A percentile compares a stretch with the other conserved stretches of the same genome.
Evolutionary conservation across 2,329 filamentous ascomycete species (phyloP).

Genomic region (Hirsutella minnesotensis): DNA sequence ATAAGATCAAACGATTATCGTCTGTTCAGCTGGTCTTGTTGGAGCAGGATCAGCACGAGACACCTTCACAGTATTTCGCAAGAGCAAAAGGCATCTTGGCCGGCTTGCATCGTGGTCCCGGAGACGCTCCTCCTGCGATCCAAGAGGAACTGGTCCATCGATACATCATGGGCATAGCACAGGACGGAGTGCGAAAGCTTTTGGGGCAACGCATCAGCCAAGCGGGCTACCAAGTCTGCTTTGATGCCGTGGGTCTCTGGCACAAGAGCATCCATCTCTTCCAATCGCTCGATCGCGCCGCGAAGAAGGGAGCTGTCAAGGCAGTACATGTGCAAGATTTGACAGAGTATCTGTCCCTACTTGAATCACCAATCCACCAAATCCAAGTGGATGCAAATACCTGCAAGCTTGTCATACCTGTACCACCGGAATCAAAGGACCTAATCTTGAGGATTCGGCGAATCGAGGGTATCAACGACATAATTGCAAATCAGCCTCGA

Average conservation of each 20-base stretch:
- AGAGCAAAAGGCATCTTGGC: conserved; percentile 22
- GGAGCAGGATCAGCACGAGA: conserved; percentile 41
- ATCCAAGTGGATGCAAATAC: conserved; percentile 5
- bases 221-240: conserved; percentile 7
- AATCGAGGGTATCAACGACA: conserved; percentile 36
- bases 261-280: conserved; percentile 47
- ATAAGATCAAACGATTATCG: conserved; percentile 37
- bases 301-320: conserved; percentile 35
- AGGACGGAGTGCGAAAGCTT: conserved; percentile 29
- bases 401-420: conserved; percentile 20
- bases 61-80: conserved; percentile 34
- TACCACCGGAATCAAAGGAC: conserved; percentile 17
- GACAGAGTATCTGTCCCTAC: conserved; percentile 35
- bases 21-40: conserved; percentile 41
- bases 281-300: conserved; percentile 40
- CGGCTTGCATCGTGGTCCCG: conserved; percentile 25
- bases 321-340: conserved; percentile 23
- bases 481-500: conserved; percentile 37
- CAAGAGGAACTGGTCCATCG: conserved; percentile 20
- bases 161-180: conserved; percentile 42
- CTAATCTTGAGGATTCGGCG: conserved; percentile 30
- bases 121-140: conserved; percentile 5
- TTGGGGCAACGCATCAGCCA: conserved; percentile 16
- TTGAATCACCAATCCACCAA: conserved; percentile 26
- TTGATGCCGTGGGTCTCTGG: conserved; percentile 31